Evolutionary conservation across 2,329 filamentous ascomycete species (phyloP), one percentile per base, ranked within the genome.

Genomic region (Cytospora chrysosperma): DNA sequence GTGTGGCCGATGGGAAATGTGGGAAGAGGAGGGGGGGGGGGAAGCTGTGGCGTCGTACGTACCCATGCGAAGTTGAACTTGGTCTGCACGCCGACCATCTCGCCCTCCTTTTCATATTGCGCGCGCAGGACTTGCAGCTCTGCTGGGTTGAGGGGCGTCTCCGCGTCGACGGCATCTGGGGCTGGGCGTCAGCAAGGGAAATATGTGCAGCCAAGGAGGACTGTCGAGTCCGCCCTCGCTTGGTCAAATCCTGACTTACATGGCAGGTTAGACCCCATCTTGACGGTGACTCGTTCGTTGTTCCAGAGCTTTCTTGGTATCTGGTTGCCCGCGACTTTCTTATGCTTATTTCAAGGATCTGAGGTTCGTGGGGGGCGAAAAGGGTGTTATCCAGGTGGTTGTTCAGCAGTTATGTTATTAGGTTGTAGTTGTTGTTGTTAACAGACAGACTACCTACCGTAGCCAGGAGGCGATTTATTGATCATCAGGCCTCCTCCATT

Each of bases 31-130:
- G 52, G 21, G 47, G 12, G 26, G 30, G 34, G 17, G 26, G 21
- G 9, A 26, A 17, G 52, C n/a, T n/a, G n/a, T n/a, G 37, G 19
- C 9, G 8, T 2, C 40, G 40, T 70, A n/a, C 82, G 63, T 86
- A 96, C 93, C 95, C 95, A 99, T 74, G 95, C 94, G 77, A 94
- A 98, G 87, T 99, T 99, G 86, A 99, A 99, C 76, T 98, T 98
- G 67, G 95, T 99, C 78, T 99, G 95, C 49, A 99, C 86, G 65
- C 94, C 93, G 66, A 97, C 94, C 82, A 96, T 96, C 72, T 96
- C 92, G 70, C 94, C 95, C 79, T 99, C 95, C 75, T 97, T 97
- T 75, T 98, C 94, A 76, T 95, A 99, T 77, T 99, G 95, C 65
- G 91, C 84, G 68, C 94, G 91, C 60, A 99, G 85, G 67, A 98